phyloP scores from a whole-genome alignment of 2,329 filamentous ascomycete species.

The Diplodia seriata region DNA sequence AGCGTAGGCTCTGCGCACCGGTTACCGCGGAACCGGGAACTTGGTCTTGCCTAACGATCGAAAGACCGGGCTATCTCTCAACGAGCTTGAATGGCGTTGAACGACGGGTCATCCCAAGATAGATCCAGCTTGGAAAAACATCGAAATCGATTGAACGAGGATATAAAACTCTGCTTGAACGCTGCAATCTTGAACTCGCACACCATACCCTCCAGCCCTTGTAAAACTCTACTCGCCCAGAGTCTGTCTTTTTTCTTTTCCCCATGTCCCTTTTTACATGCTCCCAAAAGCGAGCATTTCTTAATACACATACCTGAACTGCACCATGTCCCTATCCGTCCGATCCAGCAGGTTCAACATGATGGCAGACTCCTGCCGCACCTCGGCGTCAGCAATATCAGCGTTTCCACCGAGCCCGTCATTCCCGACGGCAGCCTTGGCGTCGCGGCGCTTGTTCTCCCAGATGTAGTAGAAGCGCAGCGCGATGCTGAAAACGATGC shows the following conservation, averaged over 20 bases:
- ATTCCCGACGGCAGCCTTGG: slow-evolving; percentile 4
- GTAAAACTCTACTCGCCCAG: background rate
- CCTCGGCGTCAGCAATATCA: slow-evolving; percentile 26
- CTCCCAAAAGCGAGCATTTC: background rate
- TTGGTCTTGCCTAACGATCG: background rate
- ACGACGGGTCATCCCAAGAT: background rate
- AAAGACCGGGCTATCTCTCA: background rate
- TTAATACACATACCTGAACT: slow-evolving; percentile 36
- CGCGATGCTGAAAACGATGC: slow-evolving; percentile 29
- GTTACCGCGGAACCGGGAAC: background rate
- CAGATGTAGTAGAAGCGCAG: slow-evolving; percentile 34
- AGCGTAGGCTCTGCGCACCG: background rate
- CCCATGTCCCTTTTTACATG: background rate
- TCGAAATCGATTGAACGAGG: background rate
- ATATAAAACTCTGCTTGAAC: background rate
- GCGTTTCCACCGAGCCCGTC: slow-evolving; percentile 2
- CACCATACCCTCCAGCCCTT: background rate
- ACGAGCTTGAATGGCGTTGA: background rate
- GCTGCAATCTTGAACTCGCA: background rate
- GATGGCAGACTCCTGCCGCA: slow-evolving; percentile 11
- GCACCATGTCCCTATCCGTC: slow-evolving; percentile 35
- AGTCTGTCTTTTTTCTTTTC: background rate
- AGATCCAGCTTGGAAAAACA: background rate
- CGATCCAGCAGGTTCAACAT: slow-evolving; percentile 33
- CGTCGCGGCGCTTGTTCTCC: slow-evolving; percentile 35